Evolutionary conservation across 352 stramenopile species (phyloP).

Genomic region (Lagenidium giganteum): DNA sequence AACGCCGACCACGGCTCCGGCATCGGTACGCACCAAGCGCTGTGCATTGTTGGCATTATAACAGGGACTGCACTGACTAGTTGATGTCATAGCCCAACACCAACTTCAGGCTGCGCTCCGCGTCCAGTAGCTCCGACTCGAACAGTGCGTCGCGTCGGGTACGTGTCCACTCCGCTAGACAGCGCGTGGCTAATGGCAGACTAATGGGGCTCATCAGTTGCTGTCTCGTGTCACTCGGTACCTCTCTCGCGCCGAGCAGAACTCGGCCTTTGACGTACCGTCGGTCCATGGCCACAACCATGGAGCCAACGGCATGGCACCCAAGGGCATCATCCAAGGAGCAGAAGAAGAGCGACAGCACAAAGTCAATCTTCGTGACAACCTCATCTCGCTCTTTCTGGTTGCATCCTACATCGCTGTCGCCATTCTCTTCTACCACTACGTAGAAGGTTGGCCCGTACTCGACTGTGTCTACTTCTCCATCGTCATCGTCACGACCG

Average conservation of each 20-base stretch:
- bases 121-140: slow-evolving; percentile 13
- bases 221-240: too few species aligned
- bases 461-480: slow-evolving; percentile 90
- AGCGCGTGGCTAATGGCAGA: too few species aligned
- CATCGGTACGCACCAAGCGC: too few species aligned
- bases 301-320: slow-evolving; percentile 11
- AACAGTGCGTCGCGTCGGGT: too few species aligned
- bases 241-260: too few species aligned
- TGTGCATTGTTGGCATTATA: too few species aligned
- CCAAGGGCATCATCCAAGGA: slow-evolving; percentile 14
- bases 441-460: slow-evolving; percentile 43
- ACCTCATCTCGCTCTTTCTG: slow-evolving; percentile 37
- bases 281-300: not conserved
- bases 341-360: slow-evolving; percentile 2
- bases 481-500: slow-evolving; percentile 91
- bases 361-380: slow-evolving; percentile 14
- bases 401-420: slow-evolving; percentile 55
- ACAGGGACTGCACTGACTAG: too few species aligned
- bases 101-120: too few species aligned
- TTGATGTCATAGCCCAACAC: too few species aligned
- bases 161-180: too few species aligned
- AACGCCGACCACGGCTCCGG: too few species aligned
- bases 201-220: too few species aligned
- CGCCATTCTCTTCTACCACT: slow-evolving; percentile 53
- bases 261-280: slow-evolving; percentile 14